Conservation (phyloP, 2,329 filamentous ascomycete genomes). For the Hypoxylon sp. region DNA sequence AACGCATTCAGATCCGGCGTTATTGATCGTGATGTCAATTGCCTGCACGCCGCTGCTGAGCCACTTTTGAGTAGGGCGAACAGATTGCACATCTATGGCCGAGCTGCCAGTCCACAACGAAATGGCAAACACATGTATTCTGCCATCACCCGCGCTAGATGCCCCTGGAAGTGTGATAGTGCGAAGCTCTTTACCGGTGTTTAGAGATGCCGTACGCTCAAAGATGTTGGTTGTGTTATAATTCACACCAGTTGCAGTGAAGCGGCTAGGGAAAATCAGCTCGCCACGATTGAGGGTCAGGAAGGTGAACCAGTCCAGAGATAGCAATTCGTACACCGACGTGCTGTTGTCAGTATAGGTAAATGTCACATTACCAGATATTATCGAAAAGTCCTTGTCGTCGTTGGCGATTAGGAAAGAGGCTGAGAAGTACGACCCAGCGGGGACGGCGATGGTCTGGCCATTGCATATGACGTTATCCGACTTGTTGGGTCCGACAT, state of each 20-base stretch:
- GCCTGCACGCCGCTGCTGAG: constrained; percentile 55
- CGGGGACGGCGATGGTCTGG: constrained; percentile 55
- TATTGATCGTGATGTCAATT: constrained; percentile 55
- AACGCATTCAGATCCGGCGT: constrained; percentile 52
- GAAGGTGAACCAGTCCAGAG: constrained; percentile 60
- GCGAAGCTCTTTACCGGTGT: constrained; percentile 55
- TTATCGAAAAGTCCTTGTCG: constrained; percentile 56
- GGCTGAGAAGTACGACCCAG: constrained; percentile 56
- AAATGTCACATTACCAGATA: constrained; percentile 59
- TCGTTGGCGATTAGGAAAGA: constrained; percentile 60
- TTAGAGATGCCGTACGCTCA: constrained; percentile 58
- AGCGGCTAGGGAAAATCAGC: constrained; percentile 59
- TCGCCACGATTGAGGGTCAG: constrained; percentile 62
- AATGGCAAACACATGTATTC: constrained; percentile 59
- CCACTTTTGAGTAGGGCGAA: constrained; percentile 61
- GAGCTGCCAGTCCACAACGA: constrained; percentile 52
- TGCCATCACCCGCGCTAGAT: constrained; percentile 53
- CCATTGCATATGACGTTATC: constrained; percentile 61
- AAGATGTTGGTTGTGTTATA: constrained; percentile 60
- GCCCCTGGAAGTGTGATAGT: constrained; percentile 58
- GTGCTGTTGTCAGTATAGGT: constrained; percentile 58
- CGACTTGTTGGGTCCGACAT: constrained; percentile 50
- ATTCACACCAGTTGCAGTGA: constrained; percentile 51
- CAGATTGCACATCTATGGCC: constrained; percentile 54
- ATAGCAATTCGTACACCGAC: constrained; percentile 58